Evolutionary conservation across 2,329 filamentous ascomycete species (phyloP), one percentile per base, ranked within the genome.

Genomic region (Lasiodiplodia hormozganensis): DNA sequence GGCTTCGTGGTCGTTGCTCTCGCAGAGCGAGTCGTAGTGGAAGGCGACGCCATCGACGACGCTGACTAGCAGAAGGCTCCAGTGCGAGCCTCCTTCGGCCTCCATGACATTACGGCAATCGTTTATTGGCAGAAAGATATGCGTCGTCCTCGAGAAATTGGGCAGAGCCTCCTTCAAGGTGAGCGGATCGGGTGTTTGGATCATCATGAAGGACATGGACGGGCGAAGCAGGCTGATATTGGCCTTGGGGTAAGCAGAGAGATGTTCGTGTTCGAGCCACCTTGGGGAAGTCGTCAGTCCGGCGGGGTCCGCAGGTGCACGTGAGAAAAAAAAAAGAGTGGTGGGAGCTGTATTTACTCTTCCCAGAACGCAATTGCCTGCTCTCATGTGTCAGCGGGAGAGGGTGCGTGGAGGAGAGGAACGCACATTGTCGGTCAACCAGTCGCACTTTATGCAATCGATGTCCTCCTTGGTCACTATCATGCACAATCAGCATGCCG

Each of bases 291-390:
- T 34, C 23, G 57, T 34, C 70, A 53, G 43, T 28, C 40, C 11
- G 8, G 34, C n/a, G 23, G 18, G 43, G 21, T 64, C n/a, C 14
- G 18, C 10, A 23, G 16, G 38, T 18, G n/a, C 7, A 36, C 31
- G 16, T n/a, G 64, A 38, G 14, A 49, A 28, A 28, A 28, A 28
- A 11, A 11, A 60, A 57, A 21, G 53, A 34, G n/a, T 34, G 11
- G n/a, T 6, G 36, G 51, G 12, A 69, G 69, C 56, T 69, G 52
- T 49, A 80, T 83, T 74, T 89, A 97, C 86, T 98, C 95, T 86
- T 98, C 92, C 95, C 96, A 99, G 78, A 99, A 98, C 62, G 93
- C 91, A 73, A 99, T 98, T 74, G 94, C 94, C 92, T 95, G 23
- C 21, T 11, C 5, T 53, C 52, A 6, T 28, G 65, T 72, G 60